Evolutionary conservation across 2,329 filamentous ascomycete species (phyloP).

Genomic region (Curvularia sp.): DNA sequence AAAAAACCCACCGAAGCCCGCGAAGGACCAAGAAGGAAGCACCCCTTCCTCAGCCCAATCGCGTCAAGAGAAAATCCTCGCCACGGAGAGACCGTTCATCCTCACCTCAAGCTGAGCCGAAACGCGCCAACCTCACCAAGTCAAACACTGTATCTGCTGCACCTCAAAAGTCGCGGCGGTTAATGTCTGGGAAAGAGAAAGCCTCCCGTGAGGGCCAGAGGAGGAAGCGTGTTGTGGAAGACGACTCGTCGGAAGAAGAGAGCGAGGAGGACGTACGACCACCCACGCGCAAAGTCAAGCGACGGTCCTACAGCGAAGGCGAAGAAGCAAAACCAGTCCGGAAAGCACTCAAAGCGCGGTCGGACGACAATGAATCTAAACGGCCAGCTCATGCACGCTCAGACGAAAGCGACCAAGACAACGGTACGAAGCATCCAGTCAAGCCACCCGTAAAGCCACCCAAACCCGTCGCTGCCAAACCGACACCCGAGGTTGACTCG

Average conservation of each 20-base stretch:
- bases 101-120: conserved; percentile 42
- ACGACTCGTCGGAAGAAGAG: conserved; percentile 47
- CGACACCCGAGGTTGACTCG: conserved; percentile 46
- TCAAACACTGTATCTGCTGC: conserved; percentile 22
- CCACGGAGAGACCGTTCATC: conserved; percentile 45
- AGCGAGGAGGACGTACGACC: conserved; percentile 49
- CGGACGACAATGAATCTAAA: conserved; percentile 43
- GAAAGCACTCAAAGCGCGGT: conserved; percentile 39
- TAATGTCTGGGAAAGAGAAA: conserved; percentile 49
- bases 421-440: conserved; percentile 29
- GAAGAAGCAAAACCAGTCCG: conserved; percentile 45
- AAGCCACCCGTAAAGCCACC: conserved; percentile 41
- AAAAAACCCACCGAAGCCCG: conserved; percentile 42
- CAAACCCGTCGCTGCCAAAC: conserved; percentile 36
- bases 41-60: conserved; percentile 33
- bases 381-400: conserved; percentile 32
- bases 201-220: conserved; percentile 44
- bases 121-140: conserved; percentile 37
- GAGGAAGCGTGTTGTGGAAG: conserved; percentile 42
- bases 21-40: conserved; percentile 45
- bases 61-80: conserved; percentile 43
- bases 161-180: conserved; percentile 44
- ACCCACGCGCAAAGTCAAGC: conserved; percentile 43
- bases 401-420: conserved; percentile 43
- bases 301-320: conserved; percentile 45